phyloP scores from a whole-genome alignment of 139 green algal species.

The Diplosphaera chodatii region DNA sequence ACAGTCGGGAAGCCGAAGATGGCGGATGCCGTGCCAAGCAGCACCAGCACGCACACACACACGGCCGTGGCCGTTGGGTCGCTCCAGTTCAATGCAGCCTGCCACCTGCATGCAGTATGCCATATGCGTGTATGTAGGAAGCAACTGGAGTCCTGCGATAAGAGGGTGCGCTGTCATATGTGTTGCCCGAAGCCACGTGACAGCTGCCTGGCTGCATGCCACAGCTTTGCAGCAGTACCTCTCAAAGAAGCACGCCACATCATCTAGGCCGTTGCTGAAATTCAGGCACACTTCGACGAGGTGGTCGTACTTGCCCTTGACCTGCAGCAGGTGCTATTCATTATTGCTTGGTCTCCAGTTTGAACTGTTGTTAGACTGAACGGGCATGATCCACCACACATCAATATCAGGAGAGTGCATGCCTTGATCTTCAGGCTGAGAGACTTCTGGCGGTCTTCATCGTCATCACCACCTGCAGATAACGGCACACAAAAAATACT shows the following conservation, averaged over 20 bases:
- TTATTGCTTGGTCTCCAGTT: too few relatives aligned
- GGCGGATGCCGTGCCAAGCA: background rate
- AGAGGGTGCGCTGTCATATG: too few relatives aligned
- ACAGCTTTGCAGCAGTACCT: too few relatives aligned
- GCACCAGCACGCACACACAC: background rate
- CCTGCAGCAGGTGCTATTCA: too few relatives aligned
- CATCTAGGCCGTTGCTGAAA: background rate
- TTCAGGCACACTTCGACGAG: background rate
- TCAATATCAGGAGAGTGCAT: too few relatives aligned
- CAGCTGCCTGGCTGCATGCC: too few relatives aligned
- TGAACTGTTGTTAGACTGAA: too few relatives aligned
- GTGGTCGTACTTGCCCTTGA: background rate
- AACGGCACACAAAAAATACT: too few relatives aligned
- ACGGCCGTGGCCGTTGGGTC: background rate
- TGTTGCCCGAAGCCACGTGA: too few relatives aligned
- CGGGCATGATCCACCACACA: too few relatives aligned
- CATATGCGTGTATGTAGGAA: too few relatives aligned
- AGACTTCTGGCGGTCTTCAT: background rate
- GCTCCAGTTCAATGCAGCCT: background rate
- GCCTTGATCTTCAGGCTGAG: background rate
- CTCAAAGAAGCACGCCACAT: background rate
- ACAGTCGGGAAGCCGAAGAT: background rate
- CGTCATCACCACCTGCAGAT: background rate
- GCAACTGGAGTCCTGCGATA: too few relatives aligned
- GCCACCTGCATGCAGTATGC: background rate